Evolutionary conservation across 495 filamentous ascomycete genomes (phyloP).

Genomic region (Platismatia glauca): DNA sequence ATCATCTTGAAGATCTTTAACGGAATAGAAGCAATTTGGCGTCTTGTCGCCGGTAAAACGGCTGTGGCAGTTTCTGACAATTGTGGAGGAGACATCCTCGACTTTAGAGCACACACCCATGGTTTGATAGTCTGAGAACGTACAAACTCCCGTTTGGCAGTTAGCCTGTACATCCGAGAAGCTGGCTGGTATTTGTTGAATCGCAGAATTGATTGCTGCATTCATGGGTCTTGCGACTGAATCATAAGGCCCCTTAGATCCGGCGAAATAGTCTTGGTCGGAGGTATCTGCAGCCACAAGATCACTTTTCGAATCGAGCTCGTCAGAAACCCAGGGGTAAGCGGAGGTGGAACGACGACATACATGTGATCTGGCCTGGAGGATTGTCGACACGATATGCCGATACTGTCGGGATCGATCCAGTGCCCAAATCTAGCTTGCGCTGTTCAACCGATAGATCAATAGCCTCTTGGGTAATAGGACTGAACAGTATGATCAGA

Average conservation of each 20-base stretch:
- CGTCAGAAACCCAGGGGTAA: no score
- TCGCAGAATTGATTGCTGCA: background rate
- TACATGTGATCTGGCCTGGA: background rate
- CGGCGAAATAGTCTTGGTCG: background rate
- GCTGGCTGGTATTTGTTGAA: background rate
- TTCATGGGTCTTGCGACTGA: background rate
- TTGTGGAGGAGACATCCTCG: background rate
- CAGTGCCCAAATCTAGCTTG: background rate
- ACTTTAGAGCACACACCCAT: background rate
- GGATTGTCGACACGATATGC: background rate
- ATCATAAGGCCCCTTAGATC: background rate
- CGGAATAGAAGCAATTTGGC: background rate
- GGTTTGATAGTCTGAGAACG: background rate
- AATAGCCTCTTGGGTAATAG: background rate
- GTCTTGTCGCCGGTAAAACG: background rate
- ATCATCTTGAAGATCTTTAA: background rate
- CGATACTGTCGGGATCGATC: background rate
- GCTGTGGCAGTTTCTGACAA: background rate
- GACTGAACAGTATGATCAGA: background rate
- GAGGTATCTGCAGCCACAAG: background rate
- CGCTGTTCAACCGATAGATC: background rate
- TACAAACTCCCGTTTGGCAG: background rate
- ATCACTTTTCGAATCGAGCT: no score
- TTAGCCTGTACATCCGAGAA: background rate
- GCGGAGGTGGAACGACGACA: background rate